These are phyloP conservation scores for Phyllosticta paracitricarpa DNA, from an alignment of 2,329 filamentous ascomycete species.

Conservation along the genomic window DNA sequence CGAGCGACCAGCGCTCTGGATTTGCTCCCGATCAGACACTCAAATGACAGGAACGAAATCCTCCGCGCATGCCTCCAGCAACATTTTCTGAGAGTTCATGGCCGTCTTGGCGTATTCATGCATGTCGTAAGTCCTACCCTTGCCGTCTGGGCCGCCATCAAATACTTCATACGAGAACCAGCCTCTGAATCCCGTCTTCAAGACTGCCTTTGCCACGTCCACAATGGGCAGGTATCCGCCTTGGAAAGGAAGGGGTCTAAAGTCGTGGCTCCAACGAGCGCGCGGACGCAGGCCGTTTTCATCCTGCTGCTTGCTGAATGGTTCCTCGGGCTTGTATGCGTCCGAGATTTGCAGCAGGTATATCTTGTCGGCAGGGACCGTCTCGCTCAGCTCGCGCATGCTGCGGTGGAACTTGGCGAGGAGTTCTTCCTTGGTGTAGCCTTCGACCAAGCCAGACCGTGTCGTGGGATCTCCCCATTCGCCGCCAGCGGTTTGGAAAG, in stretches of 20 bases:
- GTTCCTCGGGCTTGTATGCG: slow-evolving; percentile 53
- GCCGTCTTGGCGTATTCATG: slow-evolving; percentile 42
- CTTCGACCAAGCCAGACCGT: slow-evolving; percentile 47
- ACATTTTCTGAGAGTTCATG: slow-evolving; percentile 36
- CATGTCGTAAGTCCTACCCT: slow-evolving; percentile 42
- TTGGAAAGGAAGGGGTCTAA: slow-evolving; percentile 57
- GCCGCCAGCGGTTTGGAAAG: slow-evolving; percentile 63
- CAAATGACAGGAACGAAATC: neutral
- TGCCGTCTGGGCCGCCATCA: slow-evolving; percentile 47
- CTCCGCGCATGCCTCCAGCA: slow-evolving; percentile 20
- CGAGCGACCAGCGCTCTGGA: neutral
- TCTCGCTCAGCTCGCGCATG: slow-evolving; percentile 45
- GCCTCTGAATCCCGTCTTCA: slow-evolving; percentile 55
- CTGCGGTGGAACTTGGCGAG: slow-evolving; percentile 43
- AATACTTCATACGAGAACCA: slow-evolving; percentile 65
- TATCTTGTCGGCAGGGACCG: slow-evolving; percentile 59
- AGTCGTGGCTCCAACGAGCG: slow-evolving; percentile 62
- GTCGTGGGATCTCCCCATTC: slow-evolving; percentile 67
- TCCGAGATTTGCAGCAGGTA: slow-evolving; percentile 67
- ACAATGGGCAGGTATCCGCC: slow-evolving; percentile 61
- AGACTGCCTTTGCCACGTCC: slow-evolving; percentile 54
- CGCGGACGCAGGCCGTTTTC: slow-evolving; percentile 48
- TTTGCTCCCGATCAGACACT: neutral
- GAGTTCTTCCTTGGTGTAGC: slow-evolving; percentile 36
- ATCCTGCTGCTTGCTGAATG: slow-evolving; percentile 42